Base-by-base conservation (phyloP, 1,284 basidiomycete genomes). In the Ceratobasidium sp. region DNA sequence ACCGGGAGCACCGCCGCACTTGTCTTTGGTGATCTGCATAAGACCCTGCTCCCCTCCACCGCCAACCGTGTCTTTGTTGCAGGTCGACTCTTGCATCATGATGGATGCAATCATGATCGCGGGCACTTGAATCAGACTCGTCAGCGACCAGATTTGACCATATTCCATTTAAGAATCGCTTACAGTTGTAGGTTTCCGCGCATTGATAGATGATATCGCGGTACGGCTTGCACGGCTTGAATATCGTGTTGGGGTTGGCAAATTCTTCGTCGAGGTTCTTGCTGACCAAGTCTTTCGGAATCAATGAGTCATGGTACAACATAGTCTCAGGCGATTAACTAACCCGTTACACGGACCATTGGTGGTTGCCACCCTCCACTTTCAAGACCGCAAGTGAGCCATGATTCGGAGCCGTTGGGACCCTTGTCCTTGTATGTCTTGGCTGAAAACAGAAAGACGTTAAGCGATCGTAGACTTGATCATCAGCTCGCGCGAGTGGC, bases 11-110 rank as follows among this genome's bases (percentile, higher is more conserved):
- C 83, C 86, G 58, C 79, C 84, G 77, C 93, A 96, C 81, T 96
- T 96, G 76, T 92, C 91, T 58, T 82, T 79, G n/a, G 90, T 91
- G 76, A 95, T 85, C 81, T 96, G 93, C 93, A 96, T 95, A 67
- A 86, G 75, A 50, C 93, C 94, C 76, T 91, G 88, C 79, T 95
- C 94, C 67, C 92, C 92, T 14, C 23, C 91, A 28, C 89, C 91
- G 72, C 94, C 94, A 53, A 88, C 83, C 4, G 85, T 87, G n/a
- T 81, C 73, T 1, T 89, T 85, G 76, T 91, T 88, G 83, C 94
- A 96, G 58, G 85, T 82, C 50, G 87, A 89, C 80, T 92, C 91
- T 79, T 91, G 89, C 89, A 96, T 91, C 43, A 93, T 93, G 75
- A 96, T 91, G 0, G 93, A 86, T 2, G 93, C 93, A 53, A 96